A percentile compares a stretch with the other conserved stretches of the same genome.
phyloP scores from a whole-genome alignment of 495 filamentous ascomycete genomes.

The Xylaria nigripes region DNA sequence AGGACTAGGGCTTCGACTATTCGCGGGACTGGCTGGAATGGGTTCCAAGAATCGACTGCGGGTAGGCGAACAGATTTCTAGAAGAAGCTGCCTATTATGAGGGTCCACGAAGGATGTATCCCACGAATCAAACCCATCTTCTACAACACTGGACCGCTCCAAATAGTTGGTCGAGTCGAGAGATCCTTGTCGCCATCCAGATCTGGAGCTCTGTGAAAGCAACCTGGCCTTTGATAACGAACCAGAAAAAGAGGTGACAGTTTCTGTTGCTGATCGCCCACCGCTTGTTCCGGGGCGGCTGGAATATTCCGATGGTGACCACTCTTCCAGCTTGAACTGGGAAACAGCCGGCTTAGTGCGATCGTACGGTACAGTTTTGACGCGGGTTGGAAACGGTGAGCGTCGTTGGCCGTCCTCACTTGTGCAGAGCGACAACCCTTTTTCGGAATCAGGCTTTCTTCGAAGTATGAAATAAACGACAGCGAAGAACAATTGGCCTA shows the following conservation, averaged over 20 bases:
- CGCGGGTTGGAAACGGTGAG: slow-evolving; percentile 15
- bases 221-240: slow-evolving; percentile 46
- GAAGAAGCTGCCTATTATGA: slow-evolving; percentile 47
- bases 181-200: slow-evolving; percentile 28
- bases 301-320: slow-evolving; percentile 21
- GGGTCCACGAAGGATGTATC: slow-evolving; percentile 56
- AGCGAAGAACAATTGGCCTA: slow-evolving; percentile 33
- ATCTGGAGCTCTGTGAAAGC: slow-evolving; percentile 19
- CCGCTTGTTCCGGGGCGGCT: slow-evolving; percentile 33
- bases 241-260: slow-evolving; percentile 44
- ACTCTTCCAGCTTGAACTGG: slow-evolving; percentile 15
- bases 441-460: slow-evolving; percentile 19
- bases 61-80: slow-evolving; percentile 38
- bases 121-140: slow-evolving; percentile 62
- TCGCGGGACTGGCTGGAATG: slow-evolving; percentile 51
- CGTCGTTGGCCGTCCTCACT: slow-evolving; percentile 24
- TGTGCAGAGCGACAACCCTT: slow-evolving; percentile 18
- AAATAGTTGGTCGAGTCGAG: slow-evolving; percentile 29
- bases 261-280: slow-evolving; percentile 39
- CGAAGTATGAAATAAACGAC: slow-evolving; percentile 30
- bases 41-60: slow-evolving; percentile 46
- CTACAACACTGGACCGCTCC: slow-evolving; percentile 22
- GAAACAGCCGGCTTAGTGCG: slow-evolving; percentile 28
- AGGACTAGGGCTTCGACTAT: slow-evolving; percentile 43
- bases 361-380: slow-evolving; percentile 42